Conservation (phyloP, 2,329 filamentous ascomycete species). For the Colletotrichum zoysiae region DNA sequence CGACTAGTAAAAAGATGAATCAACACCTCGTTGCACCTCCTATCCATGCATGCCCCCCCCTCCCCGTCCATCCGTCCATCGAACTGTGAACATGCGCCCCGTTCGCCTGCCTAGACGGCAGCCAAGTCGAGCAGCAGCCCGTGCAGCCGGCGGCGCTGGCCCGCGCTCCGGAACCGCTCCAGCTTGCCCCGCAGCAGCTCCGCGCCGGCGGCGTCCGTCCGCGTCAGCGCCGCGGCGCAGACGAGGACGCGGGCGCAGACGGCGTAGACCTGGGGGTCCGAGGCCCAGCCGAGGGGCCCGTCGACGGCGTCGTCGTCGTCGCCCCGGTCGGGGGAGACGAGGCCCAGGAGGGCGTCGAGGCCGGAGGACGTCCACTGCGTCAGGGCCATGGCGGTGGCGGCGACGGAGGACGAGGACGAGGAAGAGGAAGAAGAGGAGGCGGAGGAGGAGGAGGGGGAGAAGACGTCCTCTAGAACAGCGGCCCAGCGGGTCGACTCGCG, state of each 20-base stretch:
- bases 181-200: slow-evolving; percentile 21
- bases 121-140: slow-evolving; percentile 42
- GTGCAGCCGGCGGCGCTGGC: slow-evolving; percentile 32
- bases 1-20: background rate
- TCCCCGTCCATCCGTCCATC: background rate
- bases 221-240: slow-evolving; percentile 52
- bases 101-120: background rate
- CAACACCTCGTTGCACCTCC: background rate
- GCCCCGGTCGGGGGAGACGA: slow-evolving; percentile 44
- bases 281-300: slow-evolving; percentile 79
- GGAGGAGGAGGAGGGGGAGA: background rate
- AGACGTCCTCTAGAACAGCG: slow-evolving; percentile 54
- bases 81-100: background rate
- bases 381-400: slow-evolving; percentile 43
- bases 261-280: slow-evolving; percentile 75
- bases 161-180: slow-evolving; percentile 27
- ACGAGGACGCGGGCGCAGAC: slow-evolving; percentile 65
- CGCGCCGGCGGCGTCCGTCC: background rate
- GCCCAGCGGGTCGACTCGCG: slow-evolving; percentile 80
- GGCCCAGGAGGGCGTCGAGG: slow-evolving; percentile 56
- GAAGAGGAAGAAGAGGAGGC: background rate
- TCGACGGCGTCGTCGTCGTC: slow-evolving; percentile 54
- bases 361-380: slow-evolving; percentile 65
- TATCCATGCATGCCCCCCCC: background rate
- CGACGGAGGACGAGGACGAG: slow-evolving; percentile 20